Evolutionary conservation across 352 stramenopile species (phyloP), one percentile per base, ranked within the genome.

Genomic region (Pythium plurisporium): DNA sequence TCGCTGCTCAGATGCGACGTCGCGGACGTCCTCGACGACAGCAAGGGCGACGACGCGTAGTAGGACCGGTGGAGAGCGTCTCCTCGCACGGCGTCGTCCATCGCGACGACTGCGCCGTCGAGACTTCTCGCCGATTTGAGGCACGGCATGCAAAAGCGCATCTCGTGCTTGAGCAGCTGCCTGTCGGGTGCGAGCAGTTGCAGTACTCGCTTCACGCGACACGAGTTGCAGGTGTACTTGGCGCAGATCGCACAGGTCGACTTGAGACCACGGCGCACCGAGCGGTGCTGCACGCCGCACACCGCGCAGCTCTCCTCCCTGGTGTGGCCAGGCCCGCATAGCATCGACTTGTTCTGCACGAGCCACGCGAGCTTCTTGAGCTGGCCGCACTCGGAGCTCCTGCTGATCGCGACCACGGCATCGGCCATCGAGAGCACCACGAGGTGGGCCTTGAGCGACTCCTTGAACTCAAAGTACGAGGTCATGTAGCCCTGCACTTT

Each of bases 321-420:
- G n/a, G 5, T 1, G 40, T 6, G 8, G 15, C 15, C 36, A 5
- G 36, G 7, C 7, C 12, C n/a, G 36, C 36, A 23, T 17, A 8
- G 5, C 36, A 43, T 43, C 10, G 20, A 10, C n/a, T 57, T 57
- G 25, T 12, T 7, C 20, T 48, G 30, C 5, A 57, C 26, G 54
- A 79, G 62, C 72, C 76, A 84, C 50, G 74, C 51, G 19, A 85
- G 71, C 48, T 85, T 87, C 38, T 77, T 76, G 69, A 82, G 76
- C 15, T 72, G 68, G 6, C 64, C 72, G 60, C 74, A 87, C 11
- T 82, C 38, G 33, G 82, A 52, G 23, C 72, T 55, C 11, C 43
- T 61, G 1, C 59, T 64, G 1, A 55, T 63, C n/a, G 70, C 65
- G 37, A 65, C 52, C 52, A 87, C 62, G 5, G 62, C 54, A 1